A percentile compares a stretch with the other conserved stretches of the same genome.
Evolutionary conservation across 495 filamentous ascomycete genomes (phyloP).

Genomic region (Collariella sp.): DNA sequence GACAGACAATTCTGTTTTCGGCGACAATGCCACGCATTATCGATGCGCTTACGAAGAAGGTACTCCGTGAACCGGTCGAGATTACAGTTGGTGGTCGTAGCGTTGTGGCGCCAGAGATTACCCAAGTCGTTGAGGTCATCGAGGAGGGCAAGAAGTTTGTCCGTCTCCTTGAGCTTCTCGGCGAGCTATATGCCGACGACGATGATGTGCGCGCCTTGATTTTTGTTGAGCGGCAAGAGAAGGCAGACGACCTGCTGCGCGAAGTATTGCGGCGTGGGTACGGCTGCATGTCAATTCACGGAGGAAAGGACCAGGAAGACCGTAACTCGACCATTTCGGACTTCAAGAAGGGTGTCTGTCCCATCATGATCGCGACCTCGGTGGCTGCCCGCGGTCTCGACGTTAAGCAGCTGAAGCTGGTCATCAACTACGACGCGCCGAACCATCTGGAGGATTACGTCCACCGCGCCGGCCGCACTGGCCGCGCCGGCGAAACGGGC

Average conservation of each 20-base stretch:
- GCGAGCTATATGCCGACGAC: conserved; percentile 76
- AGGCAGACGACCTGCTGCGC: conserved; percentile 74
- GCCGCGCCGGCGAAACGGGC: conserved; percentile 87
- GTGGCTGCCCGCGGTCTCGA: conserved; percentile 93
- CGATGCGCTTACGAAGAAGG: conserved; percentile 83
- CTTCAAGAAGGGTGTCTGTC: conserved; percentile 86
- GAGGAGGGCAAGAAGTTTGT: conserved; percentile 77
- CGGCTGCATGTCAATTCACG: conserved; percentile 92
- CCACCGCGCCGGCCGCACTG: conserved; percentile 89
- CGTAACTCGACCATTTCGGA: conserved; percentile 89
- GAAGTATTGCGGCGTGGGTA: conserved; percentile 85
- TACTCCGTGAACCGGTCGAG: conserved; percentile 76
- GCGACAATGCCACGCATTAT: conserved; percentile 94
- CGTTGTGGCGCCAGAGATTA: conserved; percentile 90
- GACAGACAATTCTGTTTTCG: conserved; percentile 91
- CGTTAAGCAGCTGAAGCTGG: conserved; percentile 91
- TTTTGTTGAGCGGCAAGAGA: conserved; percentile 92
- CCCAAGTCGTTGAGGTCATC: conserved; percentile 83
- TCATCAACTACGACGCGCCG: conserved; percentile 94
- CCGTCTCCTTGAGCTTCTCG: conserved; percentile 75
- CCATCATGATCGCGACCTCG: conserved; percentile 87
- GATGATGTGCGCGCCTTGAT: conserved; percentile 85
- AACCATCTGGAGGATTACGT: conserved; percentile 98
- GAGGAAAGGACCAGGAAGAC: conserved; percentile 92
- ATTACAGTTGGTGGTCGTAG: conserved; percentile 87